phyloP scores from a whole-genome alignment of 768 basidiomycete genomes.

The Suillus subalutaceus region DNA sequence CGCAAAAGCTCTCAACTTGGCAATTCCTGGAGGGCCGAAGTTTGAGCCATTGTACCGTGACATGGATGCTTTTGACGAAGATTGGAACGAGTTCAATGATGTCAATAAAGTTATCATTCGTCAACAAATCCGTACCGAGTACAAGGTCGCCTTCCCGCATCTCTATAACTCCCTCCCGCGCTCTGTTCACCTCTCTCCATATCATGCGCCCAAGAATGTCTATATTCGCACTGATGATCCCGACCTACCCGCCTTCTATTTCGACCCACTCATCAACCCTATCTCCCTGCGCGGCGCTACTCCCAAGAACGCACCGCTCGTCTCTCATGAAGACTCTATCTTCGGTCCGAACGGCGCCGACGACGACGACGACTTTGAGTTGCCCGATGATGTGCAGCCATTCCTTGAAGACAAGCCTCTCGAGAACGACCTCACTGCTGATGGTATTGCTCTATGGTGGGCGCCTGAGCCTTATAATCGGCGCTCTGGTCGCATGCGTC shows the following conservation, averaged over 20 bases:
- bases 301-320: constrained; percentile 78
- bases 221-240: constrained; percentile 99
- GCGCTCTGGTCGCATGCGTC: constrained; percentile 88
- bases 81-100: constrained; percentile 99
- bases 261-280: constrained; percentile 97
- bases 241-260: constrained; percentile 99
- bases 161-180: constrained; percentile 98
- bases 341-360: constrained; percentile 89
- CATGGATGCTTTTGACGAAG: constrained; percentile 97
- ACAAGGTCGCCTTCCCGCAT: constrained; percentile 99
- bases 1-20: constrained; percentile 95
- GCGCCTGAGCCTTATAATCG: constrained; percentile 95
- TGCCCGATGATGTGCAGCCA: constrained; percentile 76
- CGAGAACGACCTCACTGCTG: constrained; percentile 91
- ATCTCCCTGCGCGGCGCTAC: constrained; percentile 88
- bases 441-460: constrained; percentile 98
- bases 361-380: constrained; percentile 84
- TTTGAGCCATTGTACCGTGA: constrained; percentile 98
- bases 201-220: constrained; percentile 95
- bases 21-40: constrained; percentile 97
- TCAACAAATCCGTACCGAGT: constrained; percentile 97
- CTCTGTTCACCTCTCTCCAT: constrained; percentile 88
- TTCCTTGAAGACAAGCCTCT: constrained; percentile 81
- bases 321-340: constrained; percentile 89
- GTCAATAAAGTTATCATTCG: constrained; percentile 99